Conservation (phyloP, 176 grass and related monocot species). For the Aegilops speltoides region DNA sequence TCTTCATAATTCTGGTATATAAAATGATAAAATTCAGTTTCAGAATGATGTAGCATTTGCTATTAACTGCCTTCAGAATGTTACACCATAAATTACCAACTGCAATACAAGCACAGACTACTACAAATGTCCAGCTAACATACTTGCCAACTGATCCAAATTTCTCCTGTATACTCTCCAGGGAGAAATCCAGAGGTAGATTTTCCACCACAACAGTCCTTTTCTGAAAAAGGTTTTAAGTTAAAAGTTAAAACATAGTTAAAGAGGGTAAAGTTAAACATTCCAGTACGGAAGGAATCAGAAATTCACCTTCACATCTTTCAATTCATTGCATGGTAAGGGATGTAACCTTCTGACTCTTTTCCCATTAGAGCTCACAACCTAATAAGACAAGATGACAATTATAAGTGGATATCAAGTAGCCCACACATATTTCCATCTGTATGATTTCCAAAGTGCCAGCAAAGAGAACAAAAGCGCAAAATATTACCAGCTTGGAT, state of each 20-base stretch:
- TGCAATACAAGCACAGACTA: neutral
- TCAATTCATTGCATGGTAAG: slow-evolving; percentile 42
- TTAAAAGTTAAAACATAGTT: slow-evolving; percentile 14
- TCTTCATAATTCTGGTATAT: slow-evolving; percentile 57
- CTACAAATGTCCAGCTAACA: slow-evolving; percentile 11
- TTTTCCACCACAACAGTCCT: slow-evolving; percentile 80
- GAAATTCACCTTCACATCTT: slow-evolving; percentile 51
- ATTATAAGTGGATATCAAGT: slow-evolving; percentile 12
- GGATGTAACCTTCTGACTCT: slow-evolving; percentile 65
- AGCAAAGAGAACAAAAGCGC: neutral
- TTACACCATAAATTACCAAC: neutral
- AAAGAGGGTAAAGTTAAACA: slow-evolving; percentile 7
- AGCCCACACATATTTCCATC: neutral
- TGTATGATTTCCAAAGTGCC: neutral
- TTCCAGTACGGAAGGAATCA: neutral
- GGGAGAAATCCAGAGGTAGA: slow-evolving; percentile 62
- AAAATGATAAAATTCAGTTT: slow-evolving; percentile 28
- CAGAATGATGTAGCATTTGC: neutral
- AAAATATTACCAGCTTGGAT: slow-evolving; percentile 67
- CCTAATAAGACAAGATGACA: slow-evolving; percentile 37
- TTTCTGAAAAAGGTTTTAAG: slow-evolving; percentile 47
- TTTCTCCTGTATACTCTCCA: slow-evolving; percentile 58
- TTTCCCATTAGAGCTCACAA: slow-evolving; percentile 80
- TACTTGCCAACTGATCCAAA: slow-evolving; percentile 80
- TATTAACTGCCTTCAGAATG: neutral